Percentiles rank a stretch among this genome's conserved stretches.
Evolutionary conservation across 2,329 filamentous ascomycete genomes (phyloP).

Genomic region (Grosmannia clavigera): DNA sequence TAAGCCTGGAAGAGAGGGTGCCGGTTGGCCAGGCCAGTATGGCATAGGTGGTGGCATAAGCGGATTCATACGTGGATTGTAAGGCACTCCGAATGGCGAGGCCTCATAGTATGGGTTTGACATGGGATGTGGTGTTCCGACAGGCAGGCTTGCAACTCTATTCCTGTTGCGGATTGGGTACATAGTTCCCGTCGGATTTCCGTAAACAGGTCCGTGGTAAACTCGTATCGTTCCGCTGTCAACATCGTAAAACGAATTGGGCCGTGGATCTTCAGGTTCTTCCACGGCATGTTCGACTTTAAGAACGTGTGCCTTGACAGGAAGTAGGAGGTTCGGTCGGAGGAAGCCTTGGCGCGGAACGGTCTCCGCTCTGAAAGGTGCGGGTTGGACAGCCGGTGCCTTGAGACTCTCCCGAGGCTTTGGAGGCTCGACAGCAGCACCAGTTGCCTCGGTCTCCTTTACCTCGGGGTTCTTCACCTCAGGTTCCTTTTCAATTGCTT

Average conservation of each 20-base stretch:
- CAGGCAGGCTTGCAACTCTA: slow-evolving; percentile 20
- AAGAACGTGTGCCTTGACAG: slow-evolving; percentile 34
- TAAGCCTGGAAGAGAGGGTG: neutral
- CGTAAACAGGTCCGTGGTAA: slow-evolving; percentile 44
- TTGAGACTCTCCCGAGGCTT: neutral
- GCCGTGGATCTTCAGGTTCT: slow-evolving; percentile 36
- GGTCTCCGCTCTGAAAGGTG: slow-evolving; percentile 3
- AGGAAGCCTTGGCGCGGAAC: neutral
- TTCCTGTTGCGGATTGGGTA: slow-evolving; percentile 27
- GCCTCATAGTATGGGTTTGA: slow-evolving; percentile 29
- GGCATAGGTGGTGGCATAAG: neutral
- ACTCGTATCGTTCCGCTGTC: slow-evolving; percentile 39
- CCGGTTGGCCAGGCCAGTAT: neutral
- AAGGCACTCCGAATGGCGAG: neutral
- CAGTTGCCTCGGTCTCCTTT: neutral
- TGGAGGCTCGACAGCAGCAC: neutral
- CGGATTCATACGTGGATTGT: neutral
- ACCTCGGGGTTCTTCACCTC: neutral
- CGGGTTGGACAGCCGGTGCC: neutral
- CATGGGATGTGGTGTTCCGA: slow-evolving; percentile 30
- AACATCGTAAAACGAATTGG: slow-evolving; percentile 48
- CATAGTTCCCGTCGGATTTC: slow-evolving; percentile 33
- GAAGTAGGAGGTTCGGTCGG: slow-evolving; percentile 31
- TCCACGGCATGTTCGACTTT: slow-evolving; percentile 45
- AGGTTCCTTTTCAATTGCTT: neutral